Base-by-base conservation (phyloP, 257 asterid genomes). In the Capsicum chinense region DNA sequence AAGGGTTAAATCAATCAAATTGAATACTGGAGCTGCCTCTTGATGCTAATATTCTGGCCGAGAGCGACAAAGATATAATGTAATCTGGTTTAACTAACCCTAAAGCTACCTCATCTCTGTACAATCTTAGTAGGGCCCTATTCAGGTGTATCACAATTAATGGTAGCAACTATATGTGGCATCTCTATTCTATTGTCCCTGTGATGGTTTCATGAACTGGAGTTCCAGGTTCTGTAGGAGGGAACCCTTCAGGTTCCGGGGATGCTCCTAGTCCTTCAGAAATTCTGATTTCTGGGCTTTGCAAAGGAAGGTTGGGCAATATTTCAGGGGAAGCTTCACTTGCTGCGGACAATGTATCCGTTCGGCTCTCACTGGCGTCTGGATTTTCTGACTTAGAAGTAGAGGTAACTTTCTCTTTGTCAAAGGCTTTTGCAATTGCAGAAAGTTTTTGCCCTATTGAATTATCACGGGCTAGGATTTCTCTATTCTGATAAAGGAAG, bases 371-470 rank as follows among this genome's bases (percentile, higher is more conserved):
- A 56, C 56, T 78, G 19, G 6, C 16, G 64, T 69, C 54, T 37
- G 35, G 56, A 1, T 1, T 26, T 37, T 50, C 73, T 37, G 79
- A 80, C 54, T 44, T 86, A 76, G 68, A 26, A 67, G 66, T 56
- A 3, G 63, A 42, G n/a, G 10, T 44, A 19, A 79, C 85, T 73
- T 83, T 84, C 17, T 89, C 86, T 83, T 83, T 67, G 79, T 83
- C 82, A 67, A 90, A 92, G 63, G 42, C 83, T 84, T 80, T 90
- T 4, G 88, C 88, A 12, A 92, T 87, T n/a, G 79, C 84, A 7
- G 33, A 21, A 52, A 92, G 79, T 81, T 92, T 92, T 56, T 83
- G 68, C 64, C 68, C 54, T 85, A 86, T 70, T 33, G 92, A 79
- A 70, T 83, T 71, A 64, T 84, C 78, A 13, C 87, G 83, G 35